phyloP scores from a whole-genome alignment of 306 rosid species.

The Luffa aegyptiaca region DNA sequence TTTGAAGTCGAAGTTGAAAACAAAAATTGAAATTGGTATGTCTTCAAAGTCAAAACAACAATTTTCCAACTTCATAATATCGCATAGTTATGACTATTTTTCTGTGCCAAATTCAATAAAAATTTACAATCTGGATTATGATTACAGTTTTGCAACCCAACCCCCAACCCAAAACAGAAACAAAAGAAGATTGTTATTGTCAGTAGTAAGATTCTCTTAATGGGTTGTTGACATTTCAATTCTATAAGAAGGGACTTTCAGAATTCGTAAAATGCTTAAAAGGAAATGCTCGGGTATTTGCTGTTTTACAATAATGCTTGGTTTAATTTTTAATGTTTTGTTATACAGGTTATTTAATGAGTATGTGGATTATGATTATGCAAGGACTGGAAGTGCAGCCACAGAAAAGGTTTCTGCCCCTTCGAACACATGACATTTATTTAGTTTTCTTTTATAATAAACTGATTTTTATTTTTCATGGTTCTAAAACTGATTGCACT shows the following conservation, averaged over 20 bases:
- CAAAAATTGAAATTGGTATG: not conserved
- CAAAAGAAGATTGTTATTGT: not conserved
- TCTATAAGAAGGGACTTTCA: not conserved
- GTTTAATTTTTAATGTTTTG: not conserved
- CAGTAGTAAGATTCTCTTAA: not conserved
- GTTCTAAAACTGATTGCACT: not conserved
- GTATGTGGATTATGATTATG: slow-evolving; percentile 73
- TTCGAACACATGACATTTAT: not conserved
- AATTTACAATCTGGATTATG: not conserved
- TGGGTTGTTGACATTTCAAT: not conserved
- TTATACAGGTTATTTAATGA: slow-evolving; percentile 60
- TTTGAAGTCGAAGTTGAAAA: not conserved
- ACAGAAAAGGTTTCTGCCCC: slow-evolving; percentile 45
- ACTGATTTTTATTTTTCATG: not conserved
- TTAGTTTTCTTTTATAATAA: not conserved
- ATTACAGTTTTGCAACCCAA: no score
- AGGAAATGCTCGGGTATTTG: not conserved
- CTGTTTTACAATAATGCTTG: not conserved
- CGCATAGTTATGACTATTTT: not conserved
- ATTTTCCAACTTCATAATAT: not conserved
- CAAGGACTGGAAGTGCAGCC: slow-evolving; percentile 75
- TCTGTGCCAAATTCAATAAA: not conserved
- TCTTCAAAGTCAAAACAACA: not conserved
- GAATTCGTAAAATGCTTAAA: not conserved
- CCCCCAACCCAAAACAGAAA: not conserved